Base-by-base conservation (phyloP, 805 yeast species). In the Komagataella phaffii region DNA sequence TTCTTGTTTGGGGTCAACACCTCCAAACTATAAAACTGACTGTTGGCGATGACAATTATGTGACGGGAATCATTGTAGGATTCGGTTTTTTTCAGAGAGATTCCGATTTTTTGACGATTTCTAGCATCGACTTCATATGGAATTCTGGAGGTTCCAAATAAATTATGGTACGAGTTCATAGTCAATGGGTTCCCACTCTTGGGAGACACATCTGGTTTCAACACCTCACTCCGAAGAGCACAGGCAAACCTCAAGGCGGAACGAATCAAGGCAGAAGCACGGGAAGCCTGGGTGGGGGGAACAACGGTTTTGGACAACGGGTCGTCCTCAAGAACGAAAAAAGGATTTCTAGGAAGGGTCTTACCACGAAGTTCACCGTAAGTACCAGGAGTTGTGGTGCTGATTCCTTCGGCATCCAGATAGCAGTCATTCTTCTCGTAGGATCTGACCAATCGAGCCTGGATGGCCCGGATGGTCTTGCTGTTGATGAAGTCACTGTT, bases 301-400 rank as follows among this genome's bases (percentile, higher is more conserved):
- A 59, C 51, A 10, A 72, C 64, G 51, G 67, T 73, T 53, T 75
- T 76, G 17, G 79, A 72, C 55, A 79, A 72, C 1, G 91, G 90
- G 56, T 85, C 95, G 60, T 84, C 84, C 56, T 84, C 88, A 17
- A 85, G 64, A 8, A 85, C 76, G 56, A 85, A 72, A 59, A 83
- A 85, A 1, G 95, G 95, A 61, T 85, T 85, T 54, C 91, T 70
- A 4, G 95, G 95, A 46, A 85, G 67, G 1, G 82, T 77, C 55
- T 81, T 84, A 18, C 85, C 85, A 49, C 81, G 70, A 24, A 80
- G 67, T 52, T 79, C 84, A 17, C 84, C 83, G 58, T 80, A 80
- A 43, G 79, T 76, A 10, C 80, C 80, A 0, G 85, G 78, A 43
- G 80, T 74, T 7, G 76, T 73, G 46, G 78, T 70, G 8, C 74